Base-by-base conservation (phyloP, 169 alveolate species). In the Toxoplasma gondii region DNA sequence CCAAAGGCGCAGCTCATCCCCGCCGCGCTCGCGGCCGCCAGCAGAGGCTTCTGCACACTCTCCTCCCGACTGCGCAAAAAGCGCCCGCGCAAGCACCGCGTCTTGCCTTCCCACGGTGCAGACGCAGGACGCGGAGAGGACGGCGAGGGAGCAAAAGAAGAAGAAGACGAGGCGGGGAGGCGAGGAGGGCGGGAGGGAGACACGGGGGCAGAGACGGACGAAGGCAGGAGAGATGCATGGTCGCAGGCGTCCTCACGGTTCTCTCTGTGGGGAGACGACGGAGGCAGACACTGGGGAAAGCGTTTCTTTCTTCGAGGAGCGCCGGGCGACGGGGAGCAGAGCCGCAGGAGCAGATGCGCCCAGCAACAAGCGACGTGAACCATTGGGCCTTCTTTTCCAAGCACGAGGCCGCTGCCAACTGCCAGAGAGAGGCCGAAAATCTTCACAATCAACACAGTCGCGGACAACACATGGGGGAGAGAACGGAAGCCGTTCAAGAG, bases 321-420 rank as follows among this genome's bases (percentile, higher is more conserved):
- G 54, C 34, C 39, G 24, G 54, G 1, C 54, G 67, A 36, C 41
- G 81, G 88, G 31, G 70, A 45, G 74, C 53, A 67, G 54, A 58
- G 39, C 27, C 58, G 43, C 9, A 88, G 83, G 29, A 94, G 91
- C 38, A 94, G 88, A 29, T 69, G 58, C 31, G 94, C 96, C 96
- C 94, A 69, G 83, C 95, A 91, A 53, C 95, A 91, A 95, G 97
- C 97, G 24, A 97, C 93, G 93, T 97, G 98, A n/a, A 97, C 98
- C 94, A 97, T 88, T n/a, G 98, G 98, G 27, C 98, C 98, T 74
- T 97, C 98, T 84, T 97, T 96, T n/a, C 98, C 98, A 39, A 97
- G 91, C 36, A 95, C 94, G 31, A 96, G 93, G 86, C 97, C 97
- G 39, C 96, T 93, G 64, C 97, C 94, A n/a, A 97, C 97, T n/a